Percentiles rank a stretch among this genome's conserved stretches.
Evolutionary conservation across 2,329 filamentous ascomycete species (phyloP).

Genomic region (Truncatella angustata): DNA sequence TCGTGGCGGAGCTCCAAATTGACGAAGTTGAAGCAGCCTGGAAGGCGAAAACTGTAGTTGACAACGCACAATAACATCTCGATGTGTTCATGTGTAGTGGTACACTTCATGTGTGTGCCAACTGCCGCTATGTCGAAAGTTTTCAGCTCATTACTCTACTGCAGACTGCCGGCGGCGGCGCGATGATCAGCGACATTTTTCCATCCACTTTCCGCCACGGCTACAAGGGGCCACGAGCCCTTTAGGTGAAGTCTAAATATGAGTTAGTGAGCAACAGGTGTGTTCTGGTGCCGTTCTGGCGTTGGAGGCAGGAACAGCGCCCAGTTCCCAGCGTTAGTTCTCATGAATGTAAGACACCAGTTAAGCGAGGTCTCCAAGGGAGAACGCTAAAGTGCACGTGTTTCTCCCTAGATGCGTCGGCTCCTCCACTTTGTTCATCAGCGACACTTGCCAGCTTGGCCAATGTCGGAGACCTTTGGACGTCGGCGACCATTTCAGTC

Average conservation of each 20-base stretch:
- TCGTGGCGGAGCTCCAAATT: no score
- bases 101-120: no score
- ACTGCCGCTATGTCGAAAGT: no score
- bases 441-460: not conserved
- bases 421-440: slow-evolving; percentile 13
- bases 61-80: no score
- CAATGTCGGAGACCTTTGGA: not conserved
- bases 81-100: no score
- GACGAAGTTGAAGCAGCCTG: no score
- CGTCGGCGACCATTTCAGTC: not conserved
- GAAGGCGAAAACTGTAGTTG: no score
- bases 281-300: slow-evolving; percentile 10
- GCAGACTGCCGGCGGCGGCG: not conserved
- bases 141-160: no score
- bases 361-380: not conserved
- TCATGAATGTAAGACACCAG: slow-evolving; percentile 11
- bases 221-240: not conserved
- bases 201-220: not conserved
- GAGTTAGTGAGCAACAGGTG: not conserved
- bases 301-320: not conserved
- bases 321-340: no score
- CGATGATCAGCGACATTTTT: slow-evolving; percentile 1
- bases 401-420: slow-evolving; percentile 10
- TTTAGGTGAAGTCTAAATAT: not conserved
- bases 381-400: slow-evolving; percentile 16